Evolutionary conservation across 148 eudicot species (phyloP), one percentile per base, ranked within the genome.

Genomic region (Vaccinium vitisidaea): DNA sequence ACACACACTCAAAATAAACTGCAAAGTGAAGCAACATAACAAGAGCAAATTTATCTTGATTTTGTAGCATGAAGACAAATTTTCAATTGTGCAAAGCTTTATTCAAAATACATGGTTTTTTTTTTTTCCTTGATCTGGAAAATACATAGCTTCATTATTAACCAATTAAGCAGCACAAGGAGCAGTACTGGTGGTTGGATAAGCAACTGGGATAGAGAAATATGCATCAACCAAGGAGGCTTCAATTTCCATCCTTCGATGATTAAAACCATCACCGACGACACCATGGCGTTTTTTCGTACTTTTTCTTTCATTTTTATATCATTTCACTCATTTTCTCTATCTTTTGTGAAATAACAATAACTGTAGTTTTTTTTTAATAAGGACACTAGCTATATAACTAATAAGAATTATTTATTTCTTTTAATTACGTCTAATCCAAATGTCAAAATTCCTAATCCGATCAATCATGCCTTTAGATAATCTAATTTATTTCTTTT

Each of bases 201-300:
- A 48, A 63, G 63, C 75, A 49, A 84, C 75, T 1, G 85, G 82
- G 19, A 84, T 27, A n/a, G 82, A 76, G 71, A 84, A 84, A 77
- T 84, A 84, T 21, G 85, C 81, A 77, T 84, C 85, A 59, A 77
- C 81, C 81, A 63, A 63, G 67, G 82, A 49, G 63, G 75, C 59
- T 63, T 77, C 85, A 63, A 61, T 1, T 77, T 23, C 82, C 81
- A 84, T 63, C 59, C 75, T 77, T 4, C 46, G 32, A 77, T 77
- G 70, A 10, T 75, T 27, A 74, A 10, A 46, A 52, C 19, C 46
- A 50, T 18, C 55, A 61, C 49, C 6, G 59, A 36, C 25, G 61
- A 63, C 74, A 18, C 21, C 25, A 18, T 61, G 14, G 59, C 32
- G 32, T 30, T 30, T 30, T 30, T 30, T 30, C 32, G 0, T 30